Evolutionary conservation across 805 yeast genomes (phyloP), one percentile per base, ranked within the genome.

Genomic region (Lipomyces anomalus): DNA sequence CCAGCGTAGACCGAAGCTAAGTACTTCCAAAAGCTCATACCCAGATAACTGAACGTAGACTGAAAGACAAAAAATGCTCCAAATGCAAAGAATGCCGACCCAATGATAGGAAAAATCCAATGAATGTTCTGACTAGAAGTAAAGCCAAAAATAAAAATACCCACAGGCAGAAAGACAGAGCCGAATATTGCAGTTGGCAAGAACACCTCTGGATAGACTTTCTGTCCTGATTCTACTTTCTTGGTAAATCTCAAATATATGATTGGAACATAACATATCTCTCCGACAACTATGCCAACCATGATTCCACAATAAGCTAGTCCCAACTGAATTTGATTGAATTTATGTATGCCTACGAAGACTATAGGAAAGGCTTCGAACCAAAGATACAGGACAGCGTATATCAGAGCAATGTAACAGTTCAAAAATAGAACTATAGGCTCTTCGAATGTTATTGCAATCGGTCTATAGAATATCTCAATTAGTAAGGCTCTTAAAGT

Each of bases 311-410:
- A 38, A 60, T 69, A 79, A 1, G 80, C 62, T 1, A 68, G 61
- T 18, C 82, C 79, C 22, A 61, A 50, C 42, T 73, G 75, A 30
- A 76, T 67, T 23, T 68, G 57, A 4, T 75, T 69, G 59, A 80
- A 79, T 22, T 67, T 57, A 50, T 76, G 67, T 18, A 67, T 56
- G 1, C 69, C 73, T 4, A 50, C 47, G 48, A 72, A 79, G 1
- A 75, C 77, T 28, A 78, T 65, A 9, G 86, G 84, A 62, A 76
- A 76, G 5, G 77, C 78, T 60, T 79, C 84, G 55, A 79, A 75
- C 67, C 76, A 79, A 18, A 78, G 60, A 58, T 77, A 79, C 48
- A 75, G 51, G 23, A 73, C 61, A 20, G 80, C 75, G 59, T 79
- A 79, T 3, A 71, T 65, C 39, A 78, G 56, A 0, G 80, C 76